Conservation (phyloP, 2,329 filamentous ascomycete species). For the Lasiodiplodia citricola region DNA sequence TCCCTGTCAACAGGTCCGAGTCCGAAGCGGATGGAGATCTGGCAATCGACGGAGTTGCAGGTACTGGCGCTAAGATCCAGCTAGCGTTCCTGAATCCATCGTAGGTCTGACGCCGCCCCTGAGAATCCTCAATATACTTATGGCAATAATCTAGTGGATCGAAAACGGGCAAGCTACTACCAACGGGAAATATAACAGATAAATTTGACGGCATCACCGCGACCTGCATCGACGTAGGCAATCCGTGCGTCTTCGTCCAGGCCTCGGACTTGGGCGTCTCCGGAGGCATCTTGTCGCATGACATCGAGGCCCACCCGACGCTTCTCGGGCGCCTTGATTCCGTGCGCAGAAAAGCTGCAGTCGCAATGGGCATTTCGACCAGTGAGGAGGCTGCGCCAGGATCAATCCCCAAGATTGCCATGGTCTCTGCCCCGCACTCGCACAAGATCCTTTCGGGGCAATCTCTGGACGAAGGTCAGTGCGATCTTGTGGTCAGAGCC, state of each 20-base stretch:
- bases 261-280: slow-evolving; percentile 56
- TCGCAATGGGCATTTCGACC: background rate
- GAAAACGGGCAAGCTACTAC: too few species aligned
- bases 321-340: slow-evolving; percentile 57
- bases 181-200: too few species aligned
- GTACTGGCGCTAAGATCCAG: too few species aligned
- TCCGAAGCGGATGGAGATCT: too few species aligned
- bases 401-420: slow-evolving; percentile 59
- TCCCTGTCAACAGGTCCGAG: too few species aligned
- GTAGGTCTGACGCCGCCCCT: too few species aligned
- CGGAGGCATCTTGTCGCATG: slow-evolving; percentile 54
- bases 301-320: slow-evolving; percentile 55
- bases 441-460: slow-evolving; percentile 27
- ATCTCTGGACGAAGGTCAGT: slow-evolving; percentile 36
- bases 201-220: background rate
- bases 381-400: background rate
- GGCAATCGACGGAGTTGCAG: too few species aligned
- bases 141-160: too few species aligned
- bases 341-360: slow-evolving; percentile 51
- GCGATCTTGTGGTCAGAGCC: slow-evolving; percentile 49
- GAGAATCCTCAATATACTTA: too few species aligned
- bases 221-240: slow-evolving; percentile 66
- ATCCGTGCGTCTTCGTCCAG: slow-evolving; percentile 65
- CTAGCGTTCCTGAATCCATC: too few species aligned
- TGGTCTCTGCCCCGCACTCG: slow-evolving; percentile 38